A percentile compares a stretch with the other conserved stretches of the same genome.
These are phyloP conservation scores for Phaeosphaeria sp. DNA, from an alignment of 2,329 filamentous ascomycete species.

Conservation along the genomic window DNA sequence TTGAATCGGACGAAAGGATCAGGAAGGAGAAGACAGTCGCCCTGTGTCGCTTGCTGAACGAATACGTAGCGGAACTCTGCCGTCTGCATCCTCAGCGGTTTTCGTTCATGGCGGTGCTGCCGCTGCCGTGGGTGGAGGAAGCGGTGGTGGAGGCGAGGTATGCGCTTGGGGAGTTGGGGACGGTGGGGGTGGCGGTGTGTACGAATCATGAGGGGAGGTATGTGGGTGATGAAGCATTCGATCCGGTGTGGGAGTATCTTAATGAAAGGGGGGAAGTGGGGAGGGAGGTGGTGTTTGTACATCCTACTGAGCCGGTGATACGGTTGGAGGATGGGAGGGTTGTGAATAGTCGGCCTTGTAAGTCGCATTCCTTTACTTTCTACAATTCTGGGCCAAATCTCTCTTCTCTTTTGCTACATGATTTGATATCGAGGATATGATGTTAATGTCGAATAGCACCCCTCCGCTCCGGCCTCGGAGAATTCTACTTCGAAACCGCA, in stretches of 20 bases:
- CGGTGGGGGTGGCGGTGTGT: slow-evolving; percentile 40
- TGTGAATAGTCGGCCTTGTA: slow-evolving; percentile 41
- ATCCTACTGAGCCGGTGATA: slow-evolving; percentile 46
- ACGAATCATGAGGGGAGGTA: slow-evolving; percentile 46
- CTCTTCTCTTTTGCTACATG: too few relatives aligned
- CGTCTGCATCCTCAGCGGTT: slow-evolving; percentile 35
- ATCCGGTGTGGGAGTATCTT: slow-evolving; percentile 36
- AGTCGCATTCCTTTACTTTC: slow-evolving; percentile 9
- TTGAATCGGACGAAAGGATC: slow-evolving; percentile 11
- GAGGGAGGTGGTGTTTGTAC: slow-evolving; percentile 42
- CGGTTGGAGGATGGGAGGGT: slow-evolving; percentile 33
- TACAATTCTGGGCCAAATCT: too few relatives aligned
- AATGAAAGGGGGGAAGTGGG: slow-evolving; percentile 18
- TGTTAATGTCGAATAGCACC: too few relatives aligned
- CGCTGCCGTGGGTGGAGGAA: slow-evolving; percentile 40
- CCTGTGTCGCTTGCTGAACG: slow-evolving; percentile 46
- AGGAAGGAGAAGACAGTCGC: slow-evolving; percentile 35
- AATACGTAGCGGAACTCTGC: slow-evolving; percentile 34
- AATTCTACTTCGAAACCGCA: slow-evolving; percentile 49
- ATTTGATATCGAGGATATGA: too few relatives aligned
- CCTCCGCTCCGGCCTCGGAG: slow-evolving; percentile 42
- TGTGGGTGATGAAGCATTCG: slow-evolving; percentile 36
- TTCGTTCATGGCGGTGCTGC: slow-evolving; percentile 35
- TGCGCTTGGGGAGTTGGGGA: slow-evolving; percentile 36
- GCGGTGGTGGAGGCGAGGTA: slow-evolving; percentile 38